Evolutionary conservation across 164 flowering plant genomes (phyloP).

Genomic region (Vitis rupestris): DNA sequence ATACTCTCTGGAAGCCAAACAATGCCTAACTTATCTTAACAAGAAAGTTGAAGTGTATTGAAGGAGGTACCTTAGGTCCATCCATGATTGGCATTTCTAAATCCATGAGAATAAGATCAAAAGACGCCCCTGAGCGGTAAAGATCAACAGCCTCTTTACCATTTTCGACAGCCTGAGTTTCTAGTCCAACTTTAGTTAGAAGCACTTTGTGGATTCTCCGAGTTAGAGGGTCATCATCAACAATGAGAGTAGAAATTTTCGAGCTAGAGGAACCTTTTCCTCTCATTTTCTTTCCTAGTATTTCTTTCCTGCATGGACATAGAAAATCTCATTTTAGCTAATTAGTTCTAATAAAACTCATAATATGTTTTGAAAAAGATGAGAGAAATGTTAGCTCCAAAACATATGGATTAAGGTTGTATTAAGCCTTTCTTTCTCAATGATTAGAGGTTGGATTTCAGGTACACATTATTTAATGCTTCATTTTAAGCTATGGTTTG

Average conservation of each 20-base stretch:
- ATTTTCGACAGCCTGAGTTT: conserved; percentile 20
- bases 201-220: conserved; percentile 22
- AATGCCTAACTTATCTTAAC: not conserved
- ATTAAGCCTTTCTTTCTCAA: too few species aligned
- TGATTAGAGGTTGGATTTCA: too few species aligned
- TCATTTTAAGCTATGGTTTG: too few species aligned
- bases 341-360: too few species aligned
- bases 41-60: not conserved
- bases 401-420: too few species aligned
- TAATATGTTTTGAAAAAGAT: too few species aligned
- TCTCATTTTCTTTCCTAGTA: not conserved
- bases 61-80: conserved; percentile 28
- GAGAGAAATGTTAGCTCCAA: too few species aligned
- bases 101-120: conserved; percentile 35
- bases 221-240: conserved; percentile 22
- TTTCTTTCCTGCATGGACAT: not conserved
- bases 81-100: conserved; percentile 43
- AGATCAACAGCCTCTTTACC: conserved; percentile 36
- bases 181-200: conserved; percentile 12
- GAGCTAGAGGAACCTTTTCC: too few species aligned
- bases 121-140: conserved; percentile 11
- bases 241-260: conserved; percentile 16
- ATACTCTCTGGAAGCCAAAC: too few species aligned
- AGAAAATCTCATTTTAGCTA: not conserved
- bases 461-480: too few species aligned